Percentiles rank a stretch among this genome's conserved stretches.
phyloP scores from a whole-genome alignment of 371 early-diverging fungal species.

The Mortierella sp. region DNA sequence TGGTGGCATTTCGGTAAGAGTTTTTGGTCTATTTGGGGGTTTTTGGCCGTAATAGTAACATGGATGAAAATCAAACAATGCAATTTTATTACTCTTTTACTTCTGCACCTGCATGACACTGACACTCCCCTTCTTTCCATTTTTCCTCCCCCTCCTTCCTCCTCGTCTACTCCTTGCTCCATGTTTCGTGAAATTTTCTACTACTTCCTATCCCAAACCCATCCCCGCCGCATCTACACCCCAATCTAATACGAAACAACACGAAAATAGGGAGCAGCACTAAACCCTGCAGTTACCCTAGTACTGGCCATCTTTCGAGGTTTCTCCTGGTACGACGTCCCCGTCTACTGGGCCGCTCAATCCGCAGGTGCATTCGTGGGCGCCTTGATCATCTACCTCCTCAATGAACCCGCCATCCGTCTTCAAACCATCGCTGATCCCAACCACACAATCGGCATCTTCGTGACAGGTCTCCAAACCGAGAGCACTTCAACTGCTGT shows the following conservation, averaged over 20 bases:
- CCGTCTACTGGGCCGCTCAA: conserved; percentile 72
- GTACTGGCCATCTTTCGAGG: conserved; percentile 74
- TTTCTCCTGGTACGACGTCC: conserved; percentile 73
- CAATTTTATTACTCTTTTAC: neutral
- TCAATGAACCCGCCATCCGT: conserved; percentile 58
- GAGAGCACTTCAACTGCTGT: conserved; percentile 62
- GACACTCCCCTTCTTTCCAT: neutral
- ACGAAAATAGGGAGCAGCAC: conserved; percentile 72
- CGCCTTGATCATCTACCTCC: conserved; percentile 70
- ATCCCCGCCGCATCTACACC: no score
- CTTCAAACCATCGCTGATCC: conserved; percentile 5
- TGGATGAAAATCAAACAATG: neutral
- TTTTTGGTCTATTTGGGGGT: neutral
- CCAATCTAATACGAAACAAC: neutral
- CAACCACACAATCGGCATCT: conserved; percentile 75
- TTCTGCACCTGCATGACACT: neutral
- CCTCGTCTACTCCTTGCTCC: neutral
- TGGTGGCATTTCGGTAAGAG: conserved; percentile 77
- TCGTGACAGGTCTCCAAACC: conserved; percentile 72
- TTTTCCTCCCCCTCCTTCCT: neutral
- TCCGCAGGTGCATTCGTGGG: conserved; percentile 77
- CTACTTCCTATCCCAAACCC: neutral
- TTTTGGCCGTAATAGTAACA: neutral
- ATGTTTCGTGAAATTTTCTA: neutral
- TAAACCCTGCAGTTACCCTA: conserved; percentile 84